Base-by-base conservation (phyloP, 2,329 filamentous ascomycete genomes). In the Aspergillus phoenicis region DNA sequence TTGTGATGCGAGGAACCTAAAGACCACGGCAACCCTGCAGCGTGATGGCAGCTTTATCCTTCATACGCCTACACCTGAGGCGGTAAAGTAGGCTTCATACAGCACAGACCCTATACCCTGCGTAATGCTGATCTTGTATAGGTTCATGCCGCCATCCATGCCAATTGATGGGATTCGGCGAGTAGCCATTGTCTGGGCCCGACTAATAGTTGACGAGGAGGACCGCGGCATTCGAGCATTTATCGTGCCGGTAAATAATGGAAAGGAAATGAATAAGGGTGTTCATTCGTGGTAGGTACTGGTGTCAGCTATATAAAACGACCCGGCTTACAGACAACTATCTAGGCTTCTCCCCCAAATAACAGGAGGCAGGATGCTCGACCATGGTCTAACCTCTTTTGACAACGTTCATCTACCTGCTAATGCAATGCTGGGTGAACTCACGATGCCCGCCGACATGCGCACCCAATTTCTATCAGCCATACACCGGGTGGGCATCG, bases 381-480 rank as follows among this genome's bases (percentile, higher is more conserved):
- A 67, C 20, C 66, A 66, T 49, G 38, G 64, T 10, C n/a, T 68
- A n/a, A 68, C 65, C 13, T 57, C 36, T 36, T 68, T 68, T 56
- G 41, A 64, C 45, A 58, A 62, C 20, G 65, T 68, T 1, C 10
- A 24, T 4, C 55, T 68, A 2, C 65, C 66, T 1, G 22, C 28
- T 4, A 59, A 60, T 7, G 62, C 66, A 13, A 57, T 68, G 7
- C 57, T 67, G 30, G 51, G 51, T 4, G 48, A 10, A 8, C 51
- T 68, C 2, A 48, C 61, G 26, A 62, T 57, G 26, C 58, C 59
- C 20, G n/a, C 5, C 4, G 15, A 45, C 15, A 20, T 43, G 41
- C 52, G 39, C 20, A 15, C 26, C 15, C 39, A 55, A 8, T 55
- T 33, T 6, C 28, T 55, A 24, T 24, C 52, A 6, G n/a, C 28